Base-by-base conservation (phyloP, 1,284 basidiomycete genomes). In the Austropuccinia psidii region DNA sequence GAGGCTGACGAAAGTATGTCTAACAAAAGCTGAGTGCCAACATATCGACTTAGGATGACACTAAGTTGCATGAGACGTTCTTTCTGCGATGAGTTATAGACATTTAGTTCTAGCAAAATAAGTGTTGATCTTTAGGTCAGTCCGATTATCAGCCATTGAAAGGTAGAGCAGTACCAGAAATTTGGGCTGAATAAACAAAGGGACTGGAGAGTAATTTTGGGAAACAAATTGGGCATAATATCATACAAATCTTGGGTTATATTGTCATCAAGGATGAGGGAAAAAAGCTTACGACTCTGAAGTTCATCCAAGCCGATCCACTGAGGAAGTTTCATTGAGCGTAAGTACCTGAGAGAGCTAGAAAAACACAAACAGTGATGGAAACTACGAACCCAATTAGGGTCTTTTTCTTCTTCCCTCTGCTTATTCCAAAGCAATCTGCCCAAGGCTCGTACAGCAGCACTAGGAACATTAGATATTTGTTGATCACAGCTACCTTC, bases 401-500 rank as follows among this genome's bases (percentile, higher is more conserved):
- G 86, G 47, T 84, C 82, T 6, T 80, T 78, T 49, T 69, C 55
- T 4, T 87, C 86, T 68, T 85, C 82, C 68, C 85, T 86, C 78
- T 85, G 84, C 69, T 84, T 85, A 52, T 58, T 69, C 67, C 67
- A 69, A 33, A 69, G 57, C 31, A 69, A 57, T 45, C 67, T 54
- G n/a, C 54, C 77, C 0, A 79, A 50, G 13, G 78, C 89, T 66
- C 93, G 82, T 17, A 92, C 84, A 0, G 88, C 88, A 76, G 90
- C 90, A 43, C 84, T 86, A 4, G 90, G 90, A 37, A 69, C 76
- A 33, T 75, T 75, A 5, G 68, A 65, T n/a, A 76, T 58, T 19
- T 64, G 76, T 39, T 64, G 73, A 41, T 64, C 61, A 9, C 33
- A 47, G 8, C 45, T 17, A 7, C 43, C 43, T 45, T 11, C 11